Percentiles rank a stretch among this genome's conserved stretches.
Conservation (phyloP, 352 stramenopile species). For the Phytophthora chlamydospora region DNA sequence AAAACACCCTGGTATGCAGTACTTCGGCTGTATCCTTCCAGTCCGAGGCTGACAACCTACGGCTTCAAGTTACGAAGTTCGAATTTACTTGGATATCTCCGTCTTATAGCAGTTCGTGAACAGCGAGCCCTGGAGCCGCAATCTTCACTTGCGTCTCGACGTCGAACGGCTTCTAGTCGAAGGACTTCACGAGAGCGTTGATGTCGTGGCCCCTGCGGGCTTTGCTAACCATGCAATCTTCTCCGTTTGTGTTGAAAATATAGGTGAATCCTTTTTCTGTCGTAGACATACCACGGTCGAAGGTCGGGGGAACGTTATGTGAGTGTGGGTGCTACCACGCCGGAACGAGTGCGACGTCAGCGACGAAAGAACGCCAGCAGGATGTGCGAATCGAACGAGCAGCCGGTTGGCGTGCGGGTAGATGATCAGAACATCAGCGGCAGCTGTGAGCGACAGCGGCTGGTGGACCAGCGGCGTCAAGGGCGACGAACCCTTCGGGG, state of each 20-base stretch:
- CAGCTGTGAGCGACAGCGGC: no score
- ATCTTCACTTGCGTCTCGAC: conserved; percentile 1
- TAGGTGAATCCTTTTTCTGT: conserved; percentile 24
- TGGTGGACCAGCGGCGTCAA: no score
- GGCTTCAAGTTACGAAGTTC: no score
- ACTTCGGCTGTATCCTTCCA: no score
- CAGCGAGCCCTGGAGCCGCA: neutral
- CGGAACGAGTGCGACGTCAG: conserved; percentile 33
- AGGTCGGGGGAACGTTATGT: conserved; percentile 11
- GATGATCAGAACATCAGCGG: neutral
- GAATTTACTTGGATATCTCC: no score
- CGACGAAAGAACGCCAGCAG: conserved; percentile 9
- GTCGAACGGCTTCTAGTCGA: conserved; percentile 10
- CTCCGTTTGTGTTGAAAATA: conserved; percentile 16
- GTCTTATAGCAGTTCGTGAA: no score
- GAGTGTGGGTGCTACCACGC: conserved; percentile 7
- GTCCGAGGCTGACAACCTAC: no score
- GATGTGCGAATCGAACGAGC: conserved; percentile 6
- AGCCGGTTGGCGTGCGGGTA: conserved; percentile 35
- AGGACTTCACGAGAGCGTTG: neutral
- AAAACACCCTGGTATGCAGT: no score
- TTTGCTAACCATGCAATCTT: conserved; percentile 16
- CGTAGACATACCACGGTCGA: conserved; percentile 20
- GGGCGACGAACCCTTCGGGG: no score
- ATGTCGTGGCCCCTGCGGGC: conserved; percentile 14